These are phyloP conservation scores for Zasmidium angulare DNA, from an alignment of 2,329 filamentous ascomycete genomes.

Conservation along the genomic window DNA sequence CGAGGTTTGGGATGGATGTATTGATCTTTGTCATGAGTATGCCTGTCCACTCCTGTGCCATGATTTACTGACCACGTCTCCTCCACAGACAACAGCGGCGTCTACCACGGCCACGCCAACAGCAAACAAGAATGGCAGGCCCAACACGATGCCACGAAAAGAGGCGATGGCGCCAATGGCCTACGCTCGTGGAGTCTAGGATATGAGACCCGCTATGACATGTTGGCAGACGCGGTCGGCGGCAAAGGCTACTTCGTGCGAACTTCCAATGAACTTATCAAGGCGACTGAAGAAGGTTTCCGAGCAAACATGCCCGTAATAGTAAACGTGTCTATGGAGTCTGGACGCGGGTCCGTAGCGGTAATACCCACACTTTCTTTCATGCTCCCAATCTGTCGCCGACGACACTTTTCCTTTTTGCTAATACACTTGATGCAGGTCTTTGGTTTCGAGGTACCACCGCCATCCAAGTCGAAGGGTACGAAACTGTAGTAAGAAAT, in stretches of 20 bases:
- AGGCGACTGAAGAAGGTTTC: neutral
- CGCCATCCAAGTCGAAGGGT: neutral
- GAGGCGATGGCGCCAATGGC: neutral
- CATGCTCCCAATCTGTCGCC: neutral
- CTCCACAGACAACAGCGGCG: neutral
- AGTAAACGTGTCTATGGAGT: neutral
- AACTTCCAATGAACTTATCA: neutral
- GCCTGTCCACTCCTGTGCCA: neutral
- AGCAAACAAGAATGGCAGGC: neutral
- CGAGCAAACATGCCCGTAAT: neutral
- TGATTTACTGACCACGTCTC: neutral
- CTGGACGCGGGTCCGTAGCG: neutral
- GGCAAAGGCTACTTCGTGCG: neutral
- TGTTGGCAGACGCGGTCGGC: neutral
- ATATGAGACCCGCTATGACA: neutral
- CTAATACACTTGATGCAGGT: neutral
- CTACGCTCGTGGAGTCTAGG: neutral
- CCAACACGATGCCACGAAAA: neutral
- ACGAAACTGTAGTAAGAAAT: neutral
- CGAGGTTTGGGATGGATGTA: conserved; percentile 54
- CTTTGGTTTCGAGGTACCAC: neutral
- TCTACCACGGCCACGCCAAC: neutral
- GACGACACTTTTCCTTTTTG: neutral
- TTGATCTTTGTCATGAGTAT: conserved; percentile 14
- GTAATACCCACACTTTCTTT: neutral